These are phyloP conservation scores for Fusarium sp. DNA, from an alignment of 2,329 filamentous ascomycete genomes.

Conservation along the genomic window DNA sequence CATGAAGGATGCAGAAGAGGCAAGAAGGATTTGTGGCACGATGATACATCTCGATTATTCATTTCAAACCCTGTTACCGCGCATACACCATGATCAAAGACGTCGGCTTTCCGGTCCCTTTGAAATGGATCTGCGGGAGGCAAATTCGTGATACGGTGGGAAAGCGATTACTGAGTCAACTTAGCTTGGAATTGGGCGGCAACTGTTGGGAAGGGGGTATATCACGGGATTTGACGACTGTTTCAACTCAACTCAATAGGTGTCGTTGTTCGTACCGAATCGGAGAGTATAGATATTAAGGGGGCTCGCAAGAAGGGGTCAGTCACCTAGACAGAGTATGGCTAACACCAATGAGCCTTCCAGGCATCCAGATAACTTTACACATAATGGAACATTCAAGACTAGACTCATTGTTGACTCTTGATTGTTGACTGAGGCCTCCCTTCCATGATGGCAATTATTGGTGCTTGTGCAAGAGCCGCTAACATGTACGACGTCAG, in stretches of 20 bases:
- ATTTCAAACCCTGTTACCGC: slow-evolving; percentile 29
- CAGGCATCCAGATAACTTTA: slow-evolving; percentile 40
- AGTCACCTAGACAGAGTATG: slow-evolving; percentile 25
- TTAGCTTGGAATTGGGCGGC: slow-evolving; percentile 25
- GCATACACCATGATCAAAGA: slow-evolving; percentile 37
- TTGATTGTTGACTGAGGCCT: slow-evolving; percentile 38
- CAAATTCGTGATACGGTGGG: slow-evolving; percentile 32
- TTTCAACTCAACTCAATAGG: slow-evolving; percentile 37
- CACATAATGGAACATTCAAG: slow-evolving; percentile 41
- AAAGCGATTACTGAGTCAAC: slow-evolving; percentile 28
- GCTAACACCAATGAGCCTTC: slow-evolving; percentile 26
- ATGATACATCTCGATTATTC: slow-evolving; percentile 23
- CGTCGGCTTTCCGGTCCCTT: slow-evolving; percentile 24
- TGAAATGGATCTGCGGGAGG: slow-evolving; percentile 26
- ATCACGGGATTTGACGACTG: slow-evolving; percentile 38
- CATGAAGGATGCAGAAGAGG: slow-evolving; percentile 17
- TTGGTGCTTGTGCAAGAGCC: slow-evolving; percentile 11
- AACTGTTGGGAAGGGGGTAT: slow-evolving; percentile 38
- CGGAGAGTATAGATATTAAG: slow-evolving; percentile 31
- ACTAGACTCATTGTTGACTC: slow-evolving; percentile 5
- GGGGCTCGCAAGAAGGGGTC: slow-evolving; percentile 19
- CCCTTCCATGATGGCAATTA: slow-evolving; percentile 17
- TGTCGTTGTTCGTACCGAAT: slow-evolving; percentile 19
- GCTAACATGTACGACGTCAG: slow-evolving; percentile 26
- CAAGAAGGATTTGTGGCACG: slow-evolving; percentile 19